A percentile compares a stretch with the other conserved stretches of the same genome.
Evolutionary conservation across 2,329 filamentous ascomycete genomes (phyloP).

Genomic region (Colletotrichum chrysophilum): DNA sequence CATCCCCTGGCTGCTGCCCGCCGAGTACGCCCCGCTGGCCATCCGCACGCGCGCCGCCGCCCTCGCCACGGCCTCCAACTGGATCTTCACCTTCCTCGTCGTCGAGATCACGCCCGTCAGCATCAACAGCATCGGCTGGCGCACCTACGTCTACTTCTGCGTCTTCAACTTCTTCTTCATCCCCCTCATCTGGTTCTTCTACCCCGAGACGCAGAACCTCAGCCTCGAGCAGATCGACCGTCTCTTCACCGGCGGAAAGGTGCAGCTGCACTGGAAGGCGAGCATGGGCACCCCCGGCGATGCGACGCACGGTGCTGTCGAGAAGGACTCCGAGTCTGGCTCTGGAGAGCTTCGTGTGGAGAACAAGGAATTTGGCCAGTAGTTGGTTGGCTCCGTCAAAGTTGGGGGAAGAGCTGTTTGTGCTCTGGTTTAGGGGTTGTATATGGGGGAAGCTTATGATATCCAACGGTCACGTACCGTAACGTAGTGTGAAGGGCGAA

Average conservation of each 20-base stretch:
- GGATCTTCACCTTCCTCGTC: slow-evolving; percentile 38
- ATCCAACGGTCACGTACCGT: neutral
- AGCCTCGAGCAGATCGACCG: slow-evolving; percentile 55
- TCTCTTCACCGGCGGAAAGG: slow-evolving; percentile 37
- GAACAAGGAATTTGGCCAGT: neutral
- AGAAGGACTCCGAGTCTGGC: slow-evolving; percentile 15
- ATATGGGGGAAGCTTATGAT: neutral
- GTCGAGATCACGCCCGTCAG: slow-evolving; percentile 43
- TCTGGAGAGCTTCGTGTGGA: slow-evolving; percentile 17
- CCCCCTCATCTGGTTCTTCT: slow-evolving; percentile 52
- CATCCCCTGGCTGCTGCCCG: slow-evolving; percentile 44
- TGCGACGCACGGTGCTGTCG: neutral
- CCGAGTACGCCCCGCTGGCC: slow-evolving; percentile 46
- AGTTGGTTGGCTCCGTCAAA: no score
- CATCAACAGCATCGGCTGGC: slow-evolving; percentile 40
- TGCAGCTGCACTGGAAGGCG: slow-evolving; percentile 34
- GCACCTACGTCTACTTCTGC: slow-evolving; percentile 42
- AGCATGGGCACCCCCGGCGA: slow-evolving; percentile 36
- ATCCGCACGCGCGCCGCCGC: slow-evolving; percentile 43
- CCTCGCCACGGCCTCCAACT: slow-evolving; percentile 42
- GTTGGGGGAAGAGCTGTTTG: neutral
- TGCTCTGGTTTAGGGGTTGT: no score
- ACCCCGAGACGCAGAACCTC: slow-evolving; percentile 52
- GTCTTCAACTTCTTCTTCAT: slow-evolving; percentile 42
- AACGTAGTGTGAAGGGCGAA: neutral